Base-by-base conservation (phyloP, 768 basidiomycete genomes). In the Thelephora aurantiotincta region DNA sequence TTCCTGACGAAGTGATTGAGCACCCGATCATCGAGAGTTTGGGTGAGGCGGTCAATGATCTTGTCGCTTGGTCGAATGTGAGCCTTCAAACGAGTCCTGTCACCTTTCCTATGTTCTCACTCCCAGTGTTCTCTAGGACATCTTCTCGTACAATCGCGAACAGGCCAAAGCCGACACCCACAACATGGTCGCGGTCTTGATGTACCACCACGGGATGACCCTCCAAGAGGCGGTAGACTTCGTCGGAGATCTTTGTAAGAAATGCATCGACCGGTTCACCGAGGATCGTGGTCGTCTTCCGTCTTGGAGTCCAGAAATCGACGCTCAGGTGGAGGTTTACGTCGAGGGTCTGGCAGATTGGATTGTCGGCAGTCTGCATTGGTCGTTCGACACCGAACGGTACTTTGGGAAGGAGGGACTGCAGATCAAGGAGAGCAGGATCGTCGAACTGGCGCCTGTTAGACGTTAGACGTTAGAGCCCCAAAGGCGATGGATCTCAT, bases 81-180 rank as follows among this genome's bases (percentile, higher is more conserved):
- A 49, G 56, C 57, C 45, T 36, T 26, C 53, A 30, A 14, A 11
- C 13, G 47, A 48, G 42, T 47, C 53, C 55, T 33, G 48, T 55
- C 46, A 57, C 35, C 26, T 14, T 9, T 9, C 30, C 45, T 33
- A 47, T 20, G 50, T 48, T 51, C 35, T 52, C 26, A 14, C 46
- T 4, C 52, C 48, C 53, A 48, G 55, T 42, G 54, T 55, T 54
- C 54, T 50, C 37, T 50, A 82, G 82, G 82, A 84, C 52, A 78
- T 84, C 33, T 80, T 80, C 57, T 85, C 81, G 1, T 86, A 80
- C 61, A 82, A 83, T 51, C 74, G 75, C 37, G 83, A 85, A 56
- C 82, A 84, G 59, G 73, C 81, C 2, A 72, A 75, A 13, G 73
- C 71, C 9, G 60, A 82, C 51, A 77, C 75, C 13, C 77, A 82